Base-by-base conservation (phyloP, 305 asterid species). In the Fraxinus baroniana region DNA sequence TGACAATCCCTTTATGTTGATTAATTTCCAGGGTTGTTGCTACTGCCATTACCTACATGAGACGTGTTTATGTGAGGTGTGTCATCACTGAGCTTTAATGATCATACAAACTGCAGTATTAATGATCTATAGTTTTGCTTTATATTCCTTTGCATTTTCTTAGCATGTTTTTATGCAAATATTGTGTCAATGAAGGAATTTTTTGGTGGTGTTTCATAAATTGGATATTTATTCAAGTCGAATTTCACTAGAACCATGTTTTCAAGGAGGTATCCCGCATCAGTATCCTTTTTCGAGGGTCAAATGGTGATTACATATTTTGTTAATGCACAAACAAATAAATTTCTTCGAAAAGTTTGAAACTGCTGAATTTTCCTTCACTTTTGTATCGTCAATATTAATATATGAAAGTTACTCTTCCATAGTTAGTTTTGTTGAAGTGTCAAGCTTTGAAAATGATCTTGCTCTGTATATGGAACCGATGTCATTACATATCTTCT, bases 1-100 rank as follows among this genome's bases (percentile, higher is more conserved):
- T 64, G 12, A 44, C 49, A 64, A 33, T 82, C 49, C 28, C 82
- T 72, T 55, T 84, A 18, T 78, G 75, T 84, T 82, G 82, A 22
- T 86, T 87, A 81, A 83, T 86, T 89, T 83, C 78, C 95, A 95
- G 99, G 97, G 99, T 95, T 79, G 99, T 93, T 83, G 99, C 97
- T 46, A 94, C 98, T 46, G 97, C 98, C 79, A 90, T 93, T 83
- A 85, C 98, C 55, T 95, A 93, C 88, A 95, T 95, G 99, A 87
- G 98, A 83, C 98, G 98, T 37, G 97, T 94, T 70, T 95, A 89
- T 88, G 86, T 88, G 89, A 94, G 92, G 99, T 95, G 88, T 26
- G 80, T 36, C 39, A 46, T 46, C 57, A 46, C 18, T 13, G 57
- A 13, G 57, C 57, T 46, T 10, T 12, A 3, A 33, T 62, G 15